Evolutionary conservation across 2,329 filamentous ascomycete genomes (phyloP), one percentile per base, ranked within the genome.

Genomic region (Gaeumannomyces sp.): DNA sequence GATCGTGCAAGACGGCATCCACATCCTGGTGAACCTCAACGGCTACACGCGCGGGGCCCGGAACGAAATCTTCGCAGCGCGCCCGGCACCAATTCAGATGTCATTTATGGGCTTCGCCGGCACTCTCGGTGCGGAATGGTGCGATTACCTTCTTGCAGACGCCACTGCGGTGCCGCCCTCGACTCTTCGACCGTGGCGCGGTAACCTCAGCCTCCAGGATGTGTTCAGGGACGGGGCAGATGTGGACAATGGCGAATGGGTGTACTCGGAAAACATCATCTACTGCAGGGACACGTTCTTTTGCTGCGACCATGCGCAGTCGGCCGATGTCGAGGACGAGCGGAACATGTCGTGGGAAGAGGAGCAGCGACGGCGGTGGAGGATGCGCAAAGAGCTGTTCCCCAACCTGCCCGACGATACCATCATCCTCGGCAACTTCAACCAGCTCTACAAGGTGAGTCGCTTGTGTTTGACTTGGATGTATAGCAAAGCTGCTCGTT

Each of bases 51-150:
- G 95, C 64, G 95, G 95, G 35, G 95, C 95, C n/a, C 87, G 93
- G 29, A 99, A 99, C 71, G 95, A 99, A 73, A 89, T 99, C 4
- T 99, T 99, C 75, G 95, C 95, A 28, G 95, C 95, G 28, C 87
- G 96, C 31, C 92, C 95, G 22, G 93, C 93, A 2, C 95, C 95
- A 0, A 92, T 99, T 59, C 95, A 99, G 70, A 99, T 99, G 95
- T 97, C 95, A 0, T 99, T 99, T 72, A 99, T 99, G 95, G 95
- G 95, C 0, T 99, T 99, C 74, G 95, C 95, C 0, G 95, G 95
- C 13, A 97, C 94, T 0, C 80, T 99, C 1, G 95, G 95, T 7
- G 95, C 95, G 3, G 95, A 99, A 74, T 99, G 95, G 95, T 99
- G 95, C 71, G 95, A 99, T 74, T 99, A 99, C 72, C 88, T 99